Conservation (phyloP, 1,284 basidiomycete species). For the Cystobasidium slooffiae region DNA sequence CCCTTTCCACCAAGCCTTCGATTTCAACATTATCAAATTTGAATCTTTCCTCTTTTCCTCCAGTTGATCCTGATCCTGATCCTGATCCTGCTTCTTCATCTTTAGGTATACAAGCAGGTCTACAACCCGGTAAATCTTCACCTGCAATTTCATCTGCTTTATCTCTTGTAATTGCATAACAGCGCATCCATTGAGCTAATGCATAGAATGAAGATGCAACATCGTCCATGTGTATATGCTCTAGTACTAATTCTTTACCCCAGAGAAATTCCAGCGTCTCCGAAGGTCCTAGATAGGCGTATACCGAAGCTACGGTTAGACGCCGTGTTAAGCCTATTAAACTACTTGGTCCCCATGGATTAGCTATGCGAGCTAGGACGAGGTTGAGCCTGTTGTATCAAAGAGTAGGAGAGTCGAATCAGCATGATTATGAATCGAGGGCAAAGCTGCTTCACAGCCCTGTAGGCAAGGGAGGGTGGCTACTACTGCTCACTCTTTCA, state of each 20-base stretch:
- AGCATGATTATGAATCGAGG: background rate
- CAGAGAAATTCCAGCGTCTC: constrained; percentile 48
- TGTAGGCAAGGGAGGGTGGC: background rate
- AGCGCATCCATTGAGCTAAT: constrained; percentile 28
- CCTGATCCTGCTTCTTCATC: constrained; percentile 15
- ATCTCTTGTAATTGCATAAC: constrained; percentile 1
- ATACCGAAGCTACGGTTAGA: constrained; percentile 47
- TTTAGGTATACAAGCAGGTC: constrained; percentile 38
- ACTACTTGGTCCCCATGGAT: constrained; percentile 34
- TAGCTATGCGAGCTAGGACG: constrained; percentile 38
- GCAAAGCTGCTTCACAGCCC: background rate
- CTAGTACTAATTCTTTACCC: constrained; percentile 42
- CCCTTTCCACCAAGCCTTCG: constrained; percentile 45
- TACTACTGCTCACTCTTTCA: constrained; percentile 21
- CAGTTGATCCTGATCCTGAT: constrained; percentile 2
- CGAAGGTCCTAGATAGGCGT: constrained; percentile 45
- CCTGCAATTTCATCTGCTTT: constrained; percentile 34
- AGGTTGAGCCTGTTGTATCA: constrained; percentile 26
- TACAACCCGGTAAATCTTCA: constrained; percentile 21
- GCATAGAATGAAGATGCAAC: constrained; percentile 33
- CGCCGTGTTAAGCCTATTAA: constrained; percentile 44
- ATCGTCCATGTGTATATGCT: constrained; percentile 36
- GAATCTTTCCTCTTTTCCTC: constrained; percentile 33
- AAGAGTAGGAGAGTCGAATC: background rate
- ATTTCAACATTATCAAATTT: constrained; percentile 41